phyloP scores from a whole-genome alignment of 208 protist genomes.

The Trypanosomatidae sp. region DNA sequence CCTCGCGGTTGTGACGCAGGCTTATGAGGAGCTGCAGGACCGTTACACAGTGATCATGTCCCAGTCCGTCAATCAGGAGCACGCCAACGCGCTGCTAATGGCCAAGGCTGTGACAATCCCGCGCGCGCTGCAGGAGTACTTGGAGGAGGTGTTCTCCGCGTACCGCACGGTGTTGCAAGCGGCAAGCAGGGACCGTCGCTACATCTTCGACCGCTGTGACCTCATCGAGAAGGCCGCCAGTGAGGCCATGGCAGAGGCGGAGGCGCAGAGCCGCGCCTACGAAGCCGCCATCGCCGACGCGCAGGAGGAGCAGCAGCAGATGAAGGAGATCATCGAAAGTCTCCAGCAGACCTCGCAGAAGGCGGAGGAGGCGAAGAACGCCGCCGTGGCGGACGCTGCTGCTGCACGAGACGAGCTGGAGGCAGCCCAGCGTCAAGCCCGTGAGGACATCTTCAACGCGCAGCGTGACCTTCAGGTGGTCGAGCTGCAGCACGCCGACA shows the following conservation, averaged over 20 bases:
- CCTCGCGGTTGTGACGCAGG: conserved; percentile 28
- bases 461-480: conserved; percentile 50
- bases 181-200: conserved; percentile 29
- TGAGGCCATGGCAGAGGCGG: conserved; percentile 63
- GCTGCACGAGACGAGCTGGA: conserved; percentile 32
- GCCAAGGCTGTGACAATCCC: conserved; percentile 61
- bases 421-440: conserved; percentile 21
- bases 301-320: conserved; percentile 56
- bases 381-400: conserved; percentile 31
- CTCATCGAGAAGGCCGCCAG: conserved; percentile 50
- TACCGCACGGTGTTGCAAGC: conserved; percentile 38
- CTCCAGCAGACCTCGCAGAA: conserved; percentile 33
- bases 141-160: conserved; percentile 20
- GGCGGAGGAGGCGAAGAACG: conserved; percentile 24
- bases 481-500: conserved; percentile 47
- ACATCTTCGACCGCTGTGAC: conserved; percentile 47
- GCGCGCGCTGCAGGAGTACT: conserved; percentile 33
- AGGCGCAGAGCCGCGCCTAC: conserved; percentile 53
- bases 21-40: conserved; percentile 43
- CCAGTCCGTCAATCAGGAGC: conserved; percentile 17
- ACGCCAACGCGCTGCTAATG: conserved; percentile 44
- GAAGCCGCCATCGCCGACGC: conserved; percentile 48
- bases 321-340: conserved; percentile 39
- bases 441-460: conserved; percentile 47
- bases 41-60: conserved; percentile 15